Evolutionary conservation across 257 asterid genomes (phyloP), one percentile per base, ranked within the genome.

Genomic region (Nicotiana knightiana): DNA sequence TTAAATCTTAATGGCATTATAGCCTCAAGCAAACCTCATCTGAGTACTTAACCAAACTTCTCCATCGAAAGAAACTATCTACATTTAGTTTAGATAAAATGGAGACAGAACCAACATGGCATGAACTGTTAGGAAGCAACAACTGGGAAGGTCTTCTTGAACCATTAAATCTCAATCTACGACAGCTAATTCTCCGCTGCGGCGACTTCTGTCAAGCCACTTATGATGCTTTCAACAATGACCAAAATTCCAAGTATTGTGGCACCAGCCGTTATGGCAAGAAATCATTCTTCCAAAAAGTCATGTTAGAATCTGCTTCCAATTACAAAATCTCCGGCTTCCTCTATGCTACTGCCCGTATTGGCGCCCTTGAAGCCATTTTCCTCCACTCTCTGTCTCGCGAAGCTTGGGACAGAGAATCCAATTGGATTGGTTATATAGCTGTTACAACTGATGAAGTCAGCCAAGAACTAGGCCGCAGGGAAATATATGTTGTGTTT

Each of bases 151-250:
- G 93, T 71, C 94, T 94, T 1, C 87, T 94, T 0, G 85, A 90
- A 76, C 97, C 97, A 3, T 16, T 93, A n/a, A 54, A 89, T 86
- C 90, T 93, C 84, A 9, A 33, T 83, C 95, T 94, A 86, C 97
- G 97, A 4, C 86, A 82, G 32, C 86, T 93, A 79, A 88, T 93
- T 75, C 94, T 94, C 85, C 94, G 90, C 8, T 93, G 98, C 81
- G 98, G 98, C 63, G 94, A 93, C 86, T 87, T 95, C 89, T 91
- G 94, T 79, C 99, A 95, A 77, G 95, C 94, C 9, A 95, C 98
- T 8, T 95, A 95, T 79, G 98, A 93, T 82, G 91, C 97, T 89
- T 93, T 93, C 93, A 92, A 91, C 91, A 95, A 93, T 81, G 99
- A 95, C 90, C 73, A 62, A 9, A 90, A 91, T 85, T 93, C 98